phyloP scores from a whole-genome alignment of 495 filamentous ascomycete species.

The Xylaria palmicola region DNA sequence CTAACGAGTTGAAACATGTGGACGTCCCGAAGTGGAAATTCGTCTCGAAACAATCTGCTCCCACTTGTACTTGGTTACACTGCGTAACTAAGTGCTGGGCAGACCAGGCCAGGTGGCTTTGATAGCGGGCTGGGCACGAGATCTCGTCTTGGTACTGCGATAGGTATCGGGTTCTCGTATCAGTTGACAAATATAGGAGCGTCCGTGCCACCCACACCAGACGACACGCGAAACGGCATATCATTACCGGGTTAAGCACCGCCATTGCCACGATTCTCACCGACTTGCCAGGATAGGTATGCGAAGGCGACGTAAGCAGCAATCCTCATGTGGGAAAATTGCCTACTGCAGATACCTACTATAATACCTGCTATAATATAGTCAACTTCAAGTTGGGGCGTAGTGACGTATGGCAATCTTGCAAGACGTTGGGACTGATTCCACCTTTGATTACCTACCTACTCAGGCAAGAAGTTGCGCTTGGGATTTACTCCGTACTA shows the following conservation, averaged over 20 bases:
- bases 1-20: no score
- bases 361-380: not conserved
- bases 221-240: not conserved
- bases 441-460: not conserved
- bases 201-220: conserved; percentile 2
- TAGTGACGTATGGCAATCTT: not conserved
- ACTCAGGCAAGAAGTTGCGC: not conserved
- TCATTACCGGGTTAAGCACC: not conserved
- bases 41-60: no score
- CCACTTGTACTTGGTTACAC: no score
- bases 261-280: not conserved
- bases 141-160: no score
- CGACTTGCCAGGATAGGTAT: not conserved
- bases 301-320: not conserved
- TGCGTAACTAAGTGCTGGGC: no score
- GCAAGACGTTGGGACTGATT: not conserved
- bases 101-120: no score
- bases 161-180: not conserved
- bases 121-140: no score
- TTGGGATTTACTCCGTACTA: no score
- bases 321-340: not conserved
- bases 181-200: not conserved
- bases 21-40: no score
- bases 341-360: not conserved
- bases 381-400: not conserved